These are phyloP conservation scores for Coemansia sp. DNA, from an alignment of 192 early-diverging fungal species.

Conservation along the genomic window DNA sequence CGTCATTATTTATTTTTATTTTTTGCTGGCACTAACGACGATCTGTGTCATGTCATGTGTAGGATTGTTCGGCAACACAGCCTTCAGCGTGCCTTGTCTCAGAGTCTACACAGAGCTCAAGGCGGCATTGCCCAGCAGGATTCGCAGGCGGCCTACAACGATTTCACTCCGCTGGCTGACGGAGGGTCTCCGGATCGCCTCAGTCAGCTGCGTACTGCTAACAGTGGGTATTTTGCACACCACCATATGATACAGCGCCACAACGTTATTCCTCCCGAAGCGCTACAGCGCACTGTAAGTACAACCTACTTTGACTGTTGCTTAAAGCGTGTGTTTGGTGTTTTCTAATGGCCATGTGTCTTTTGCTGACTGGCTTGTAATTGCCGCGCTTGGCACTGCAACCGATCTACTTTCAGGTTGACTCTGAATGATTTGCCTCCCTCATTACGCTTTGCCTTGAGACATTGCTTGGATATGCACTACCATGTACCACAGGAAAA, in stretches of 20 bases:
- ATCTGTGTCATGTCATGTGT: constrained; percentile 2
- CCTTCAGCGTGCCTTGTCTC: constrained; percentile 28
- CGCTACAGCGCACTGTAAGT: constrained; percentile 50
- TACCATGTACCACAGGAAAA: background rate
- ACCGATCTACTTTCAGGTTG: background rate
- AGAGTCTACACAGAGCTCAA: constrained; percentile 5
- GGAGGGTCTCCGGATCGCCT: constrained; percentile 35
- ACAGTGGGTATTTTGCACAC: constrained; percentile 47
- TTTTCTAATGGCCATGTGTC: background rate
- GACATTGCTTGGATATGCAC: background rate
- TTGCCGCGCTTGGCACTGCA: background rate
- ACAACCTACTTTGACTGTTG: background rate
- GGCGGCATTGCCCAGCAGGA: constrained; percentile 4
- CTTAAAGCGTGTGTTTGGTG: background rate
- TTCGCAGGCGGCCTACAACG: background rate
- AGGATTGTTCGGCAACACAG: constrained; percentile 45
- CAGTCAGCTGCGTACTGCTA: constrained; percentile 20
- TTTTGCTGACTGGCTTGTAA: background rate
- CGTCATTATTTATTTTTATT: background rate
- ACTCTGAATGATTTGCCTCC: constrained; percentile 1
- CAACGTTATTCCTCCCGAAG: constrained; percentile 42
- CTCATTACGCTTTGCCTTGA: background rate
- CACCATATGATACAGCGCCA: constrained; percentile 55
- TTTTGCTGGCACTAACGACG: background rate
- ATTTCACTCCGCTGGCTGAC: constrained; percentile 33